phyloP scores from a whole-genome alignment of 73 alveolate species.

The Paramecium tetraurelia region DNA sequence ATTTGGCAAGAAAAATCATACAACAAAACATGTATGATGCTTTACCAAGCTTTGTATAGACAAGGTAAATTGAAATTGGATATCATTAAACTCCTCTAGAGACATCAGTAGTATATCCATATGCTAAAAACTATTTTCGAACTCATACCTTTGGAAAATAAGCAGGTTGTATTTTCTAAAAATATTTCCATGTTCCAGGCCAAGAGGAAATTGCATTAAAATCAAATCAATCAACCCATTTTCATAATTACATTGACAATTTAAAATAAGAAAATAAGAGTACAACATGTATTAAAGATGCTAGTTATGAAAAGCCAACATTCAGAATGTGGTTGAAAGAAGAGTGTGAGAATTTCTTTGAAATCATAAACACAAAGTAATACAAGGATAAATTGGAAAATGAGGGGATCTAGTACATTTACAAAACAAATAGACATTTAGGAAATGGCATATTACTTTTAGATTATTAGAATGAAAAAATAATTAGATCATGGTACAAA shows the following conservation, averaged over 20 bases:
- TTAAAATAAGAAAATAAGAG: background rate
- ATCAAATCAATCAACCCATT: constrained; percentile 32
- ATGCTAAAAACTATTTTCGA: constrained; percentile 41
- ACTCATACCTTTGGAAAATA: constrained; percentile 30
- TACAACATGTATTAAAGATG: background rate
- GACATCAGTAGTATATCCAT: constrained; percentile 23
- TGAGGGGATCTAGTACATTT: background rate
- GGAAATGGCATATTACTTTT: constrained; percentile 23
- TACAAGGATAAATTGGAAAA: background rate
- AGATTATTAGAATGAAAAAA: constrained; percentile 34
- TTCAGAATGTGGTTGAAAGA: constrained; percentile 38
- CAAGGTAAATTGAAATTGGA: background rate
- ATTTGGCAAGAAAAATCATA: constrained; percentile 36
- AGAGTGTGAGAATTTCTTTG: constrained; percentile 22
- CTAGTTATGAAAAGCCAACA: constrained; percentile 41
- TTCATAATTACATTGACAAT: constrained; percentile 30
- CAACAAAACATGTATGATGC: constrained; percentile 20
- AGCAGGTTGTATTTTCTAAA: constrained; percentile 35
- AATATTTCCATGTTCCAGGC: constrained; percentile 49
- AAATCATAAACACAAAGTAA: background rate
- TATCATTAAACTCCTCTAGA: background rate
- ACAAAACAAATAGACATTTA: constrained; percentile 45
- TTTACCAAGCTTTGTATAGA: background rate
- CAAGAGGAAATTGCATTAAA: constrained; percentile 39
- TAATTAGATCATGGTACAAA: constrained; percentile 15